Evolutionary conservation across 441 rosid species (phyloP), one percentile per base, ranked within the genome.

Genomic region (Adansonia rubrostipa): DNA sequence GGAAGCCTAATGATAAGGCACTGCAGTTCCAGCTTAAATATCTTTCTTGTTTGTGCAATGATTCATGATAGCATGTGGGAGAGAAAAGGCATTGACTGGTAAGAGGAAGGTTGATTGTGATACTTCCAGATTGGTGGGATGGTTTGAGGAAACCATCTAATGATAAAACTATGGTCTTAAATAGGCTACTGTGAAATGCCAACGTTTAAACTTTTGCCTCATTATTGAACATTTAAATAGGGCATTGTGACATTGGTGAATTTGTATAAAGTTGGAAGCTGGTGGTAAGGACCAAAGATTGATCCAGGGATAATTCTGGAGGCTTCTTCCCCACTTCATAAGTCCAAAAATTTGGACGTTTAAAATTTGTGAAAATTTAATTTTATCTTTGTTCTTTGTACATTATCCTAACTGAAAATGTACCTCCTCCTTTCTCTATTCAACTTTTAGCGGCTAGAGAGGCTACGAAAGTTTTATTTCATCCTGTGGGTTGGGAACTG

Each of bases 231-330:
- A 66, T 66, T 44, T 66, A 66, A 65, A 44, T 66, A 66, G 53
- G 8, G 19, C 51, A 36, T 24, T 3, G 1, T 1, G 51, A 8
- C 71, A 67, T 67, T 19, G 9, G 1, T 4, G 53, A 67, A 45
- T 10, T 45, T 45, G n/a, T 40, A 15, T 44, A 1, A 66, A 67
- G 33, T 44, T 67, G 8, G 14, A 67, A 67, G 71, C n/a, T 42
- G 51, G 71, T 66, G 13, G 71, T 66, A n/a, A 7, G 71, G 71
- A 42, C 71, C 51, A 17, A 66, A 66, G 50, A 28, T 42, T 66
- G 51, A 42, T 66, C n/a, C 4, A 9, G 24, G 71, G 53, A 67
- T 44, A 67, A 67, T 17, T 67, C 1, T 45, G 51, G 53, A 17
- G 33, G 53, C 24, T 44, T 67, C 28, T 17, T 67, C 33, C 33